Percentiles rank a stretch among this genome's conserved stretches.
Evolutionary conservation across 495 filamentous ascomycete species (phyloP).

Genomic region (Daldinia grandis): DNA sequence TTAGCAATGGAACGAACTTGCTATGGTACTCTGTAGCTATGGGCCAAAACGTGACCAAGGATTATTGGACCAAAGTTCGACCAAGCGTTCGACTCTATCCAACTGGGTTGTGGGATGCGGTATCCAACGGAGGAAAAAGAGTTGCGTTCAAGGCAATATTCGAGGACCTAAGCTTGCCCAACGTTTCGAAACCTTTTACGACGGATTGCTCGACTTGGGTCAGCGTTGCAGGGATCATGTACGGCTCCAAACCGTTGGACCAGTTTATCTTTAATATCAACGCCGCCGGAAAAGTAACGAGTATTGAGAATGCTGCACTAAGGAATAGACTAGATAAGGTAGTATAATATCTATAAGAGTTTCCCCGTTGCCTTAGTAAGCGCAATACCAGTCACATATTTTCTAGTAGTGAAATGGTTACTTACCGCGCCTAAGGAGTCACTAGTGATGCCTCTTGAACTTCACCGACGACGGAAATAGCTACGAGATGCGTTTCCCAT

Average conservation of each 20-base stretch:
- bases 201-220: conserved; percentile 54
- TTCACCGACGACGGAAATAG: neutral
- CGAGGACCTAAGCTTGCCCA: conserved; percentile 46
- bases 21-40: conserved; percentile 46
- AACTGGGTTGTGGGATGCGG: conserved; percentile 47
- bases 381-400: neutral
- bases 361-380: neutral
- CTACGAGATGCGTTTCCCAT: neutral
- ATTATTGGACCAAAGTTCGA: conserved; percentile 34
- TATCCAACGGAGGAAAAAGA: conserved; percentile 43
- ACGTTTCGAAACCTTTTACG: conserved; percentile 40
- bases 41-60: conserved; percentile 37
- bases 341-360: conserved; percentile 11
- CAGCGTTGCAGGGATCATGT: conserved; percentile 46
- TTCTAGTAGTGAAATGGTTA: neutral
- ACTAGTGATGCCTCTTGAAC: neutral
- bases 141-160: conserved; percentile 55
- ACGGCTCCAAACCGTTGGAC: conserved; percentile 50
- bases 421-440: neutral
- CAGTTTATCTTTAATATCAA: conserved; percentile 56
- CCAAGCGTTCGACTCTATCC: conserved; percentile 54
- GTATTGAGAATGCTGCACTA: conserved; percentile 51
- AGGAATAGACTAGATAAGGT: conserved; percentile 48
- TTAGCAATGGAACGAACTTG: conserved; percentile 60
- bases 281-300: conserved; percentile 45